Evolutionary conservation across 306 rosid species (phyloP).

Genomic region (Comarum palustre): DNA sequence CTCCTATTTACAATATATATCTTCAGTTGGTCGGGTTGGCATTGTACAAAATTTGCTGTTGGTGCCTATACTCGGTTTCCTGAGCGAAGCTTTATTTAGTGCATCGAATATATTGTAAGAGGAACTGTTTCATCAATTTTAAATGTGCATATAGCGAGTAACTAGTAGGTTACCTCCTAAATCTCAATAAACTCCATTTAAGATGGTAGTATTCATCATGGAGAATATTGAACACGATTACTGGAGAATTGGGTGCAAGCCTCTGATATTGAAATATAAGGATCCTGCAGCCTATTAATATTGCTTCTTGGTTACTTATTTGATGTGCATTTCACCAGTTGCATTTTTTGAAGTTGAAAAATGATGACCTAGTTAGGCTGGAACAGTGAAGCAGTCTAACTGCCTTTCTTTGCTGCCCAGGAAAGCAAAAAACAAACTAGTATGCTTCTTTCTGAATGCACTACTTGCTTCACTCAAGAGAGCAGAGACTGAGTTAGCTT

Average conservation of each 20-base stretch:
- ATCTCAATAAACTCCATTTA: conserved; percentile 4
- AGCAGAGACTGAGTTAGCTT: neutral
- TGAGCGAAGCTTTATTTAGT: conserved; percentile 29
- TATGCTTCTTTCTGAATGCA: conserved; percentile 16
- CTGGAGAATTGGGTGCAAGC: conserved; percentile 11
- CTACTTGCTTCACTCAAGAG: conserved; percentile 1
- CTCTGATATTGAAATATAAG: conserved; percentile 1
- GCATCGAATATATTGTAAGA: conserved; percentile 26
- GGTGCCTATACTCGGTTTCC: conserved; percentile 6
- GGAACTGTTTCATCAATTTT: conserved; percentile 28
- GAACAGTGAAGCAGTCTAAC: neutral
- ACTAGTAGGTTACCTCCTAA: conserved; percentile 23
- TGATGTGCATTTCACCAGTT: neutral
- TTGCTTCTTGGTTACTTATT: neutral
- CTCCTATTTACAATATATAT: conserved; percentile 14
- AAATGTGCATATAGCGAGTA: conserved; percentile 52
- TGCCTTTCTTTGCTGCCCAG: conserved; percentile 21
- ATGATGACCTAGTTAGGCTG: neutral
- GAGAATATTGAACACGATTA: neutral
- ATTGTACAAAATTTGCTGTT: conserved; percentile 10
- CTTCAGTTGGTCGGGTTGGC: conserved; percentile 6
- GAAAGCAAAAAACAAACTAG: conserved; percentile 4
- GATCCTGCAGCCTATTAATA: neutral
- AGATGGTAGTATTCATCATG: neutral
- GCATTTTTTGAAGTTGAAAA: neutral